Conservation (phyloP, 768 basidiomycete species). For the Trametes maxima region DNA sequence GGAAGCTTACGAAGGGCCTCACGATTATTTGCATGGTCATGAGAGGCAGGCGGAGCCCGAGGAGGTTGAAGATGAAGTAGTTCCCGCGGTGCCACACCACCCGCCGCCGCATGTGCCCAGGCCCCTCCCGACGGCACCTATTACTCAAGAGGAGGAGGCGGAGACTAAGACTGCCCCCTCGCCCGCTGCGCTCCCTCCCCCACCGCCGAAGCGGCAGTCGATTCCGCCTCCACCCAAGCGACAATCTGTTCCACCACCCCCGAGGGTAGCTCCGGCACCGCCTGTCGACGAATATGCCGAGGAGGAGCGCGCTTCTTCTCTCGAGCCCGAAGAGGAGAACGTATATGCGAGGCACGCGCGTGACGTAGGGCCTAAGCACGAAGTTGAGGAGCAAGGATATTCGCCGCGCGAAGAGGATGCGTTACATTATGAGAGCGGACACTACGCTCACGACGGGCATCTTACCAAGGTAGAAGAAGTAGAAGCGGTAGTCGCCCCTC, state of each 20-base stretch:
- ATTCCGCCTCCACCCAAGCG: slow-evolving; percentile 12
- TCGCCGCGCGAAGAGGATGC: not conserved
- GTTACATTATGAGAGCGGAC: not conserved
- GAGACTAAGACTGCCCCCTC: slow-evolving; percentile 13
- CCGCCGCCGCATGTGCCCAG: slow-evolving; percentile 9
- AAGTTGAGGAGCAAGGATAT: slow-evolving; percentile 5
- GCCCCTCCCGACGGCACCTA: slow-evolving; percentile 9
- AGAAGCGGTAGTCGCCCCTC: slow-evolving; percentile 2
- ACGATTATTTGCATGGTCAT: slow-evolving; percentile 4
- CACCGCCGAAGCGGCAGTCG: slow-evolving; percentile 14
- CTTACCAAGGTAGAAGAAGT: not conserved
- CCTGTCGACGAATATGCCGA: not conserved
- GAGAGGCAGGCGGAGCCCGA: slow-evolving; percentile 12
- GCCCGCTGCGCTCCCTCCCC: slow-evolving; percentile 3
- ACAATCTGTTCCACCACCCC: slow-evolving; percentile 8
- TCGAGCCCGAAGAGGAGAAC: slow-evolving; percentile 12
- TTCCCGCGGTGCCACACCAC: slow-evolving; percentile 23
- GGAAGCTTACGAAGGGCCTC: not conserved
- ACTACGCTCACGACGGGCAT: not conserved
- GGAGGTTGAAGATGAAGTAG: slow-evolving; percentile 24
- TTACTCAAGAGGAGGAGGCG: not conserved
- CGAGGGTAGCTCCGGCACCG: slow-evolving; percentile 10
- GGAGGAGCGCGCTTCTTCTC: not conserved
- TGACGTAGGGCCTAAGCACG: slow-evolving; percentile 11
- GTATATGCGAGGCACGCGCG: slow-evolving; percentile 5